A percentile compares a stretch with the other conserved stretches of the same genome.
Conservation (phyloP, 139 green algal genomes). For the Dunaliella primolecta region DNA sequence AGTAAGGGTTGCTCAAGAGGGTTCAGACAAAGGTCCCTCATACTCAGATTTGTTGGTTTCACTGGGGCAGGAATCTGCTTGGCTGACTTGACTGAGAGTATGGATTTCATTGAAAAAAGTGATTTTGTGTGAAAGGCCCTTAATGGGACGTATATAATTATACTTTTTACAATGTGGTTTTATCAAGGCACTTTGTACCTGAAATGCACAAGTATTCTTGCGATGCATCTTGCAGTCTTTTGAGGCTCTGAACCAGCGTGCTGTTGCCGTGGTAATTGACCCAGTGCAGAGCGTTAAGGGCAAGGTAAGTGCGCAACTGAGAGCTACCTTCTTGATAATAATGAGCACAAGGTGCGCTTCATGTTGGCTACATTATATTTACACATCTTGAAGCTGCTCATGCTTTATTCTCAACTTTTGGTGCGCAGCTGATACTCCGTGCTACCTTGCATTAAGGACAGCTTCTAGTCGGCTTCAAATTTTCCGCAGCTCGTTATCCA, state of each 20-base stretch:
- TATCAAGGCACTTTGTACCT: slow-evolving; percentile 7
- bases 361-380: too few species aligned
- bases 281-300: slow-evolving; percentile 96
- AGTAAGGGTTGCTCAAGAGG: too few species aligned
- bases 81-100: background rate
- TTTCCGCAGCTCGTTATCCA: too few species aligned
- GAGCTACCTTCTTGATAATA: too few species aligned
- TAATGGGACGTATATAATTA: background rate
- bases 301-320: slow-evolving; percentile 36
- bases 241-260: slow-evolving; percentile 92
- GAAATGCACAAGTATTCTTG: too few species aligned
- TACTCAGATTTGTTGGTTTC: background rate
- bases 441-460: too few species aligned
- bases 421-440: too few species aligned
- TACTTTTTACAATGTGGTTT: background rate
- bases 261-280: slow-evolving; percentile 97
- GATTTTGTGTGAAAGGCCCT: background rate
- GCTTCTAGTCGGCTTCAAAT: too few species aligned
- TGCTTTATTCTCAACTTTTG: too few species aligned
- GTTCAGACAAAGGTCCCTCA: too few species aligned
- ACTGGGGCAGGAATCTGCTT: background rate
- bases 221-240: slow-evolving; percentile 78
- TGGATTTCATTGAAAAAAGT: background rate
- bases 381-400: too few species aligned
- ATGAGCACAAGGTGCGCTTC: too few species aligned